Evolutionary conservation across 768 basidiomycete species (phyloP), one percentile per base, ranked within the genome.

Genomic region (Tulasnella sp.): DNA sequence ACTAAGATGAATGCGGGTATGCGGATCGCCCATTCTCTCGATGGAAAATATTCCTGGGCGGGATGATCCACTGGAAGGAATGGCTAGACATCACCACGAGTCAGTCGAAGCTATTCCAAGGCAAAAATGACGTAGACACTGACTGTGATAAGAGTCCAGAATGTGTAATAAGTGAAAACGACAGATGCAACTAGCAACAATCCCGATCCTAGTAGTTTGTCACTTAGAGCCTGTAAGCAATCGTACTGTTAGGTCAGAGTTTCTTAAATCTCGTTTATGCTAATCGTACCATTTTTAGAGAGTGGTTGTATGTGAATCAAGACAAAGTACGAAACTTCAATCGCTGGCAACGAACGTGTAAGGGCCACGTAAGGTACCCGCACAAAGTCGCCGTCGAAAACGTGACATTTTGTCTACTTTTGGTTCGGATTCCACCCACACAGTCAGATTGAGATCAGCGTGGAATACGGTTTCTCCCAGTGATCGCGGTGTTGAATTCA

Each of bases 1-100:
- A 91, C 72, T 6, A 98, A 75, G 44, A 92, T 68, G 64, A 88
- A 75, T 2, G 85, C 82, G 33, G 92, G 91, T 40, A 96, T 64
- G 16, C 84, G 77, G 44, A 96, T 71, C 8, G 89, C 92, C 89
- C 91, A 96, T 70, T 95, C 89, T 43, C 92, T 72, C 4, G 85
- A 63, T 0, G 88, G 93, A 64, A 98, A 96, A 66, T 76, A 79
- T 37, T 61, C 57, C 56, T 91, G 87, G 27, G 93, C 69, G 16
- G 79, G 75, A 59, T 78, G 89, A 2, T 77, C 72, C 1, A 71
- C 55, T 53, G 86, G 80, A 55, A 95, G 78, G 70, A 95, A 89
- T 5, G 92, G 92, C 68, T 69, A 53, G 5, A 80, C n/a, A 81
- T 31, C 48, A 34, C 53, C n/a, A 53, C 49, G 34, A 49, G 42